Evolutionary conservation across 116 monocot genomes (phyloP).

Genomic region (Dioscorea cayenensis): DNA sequence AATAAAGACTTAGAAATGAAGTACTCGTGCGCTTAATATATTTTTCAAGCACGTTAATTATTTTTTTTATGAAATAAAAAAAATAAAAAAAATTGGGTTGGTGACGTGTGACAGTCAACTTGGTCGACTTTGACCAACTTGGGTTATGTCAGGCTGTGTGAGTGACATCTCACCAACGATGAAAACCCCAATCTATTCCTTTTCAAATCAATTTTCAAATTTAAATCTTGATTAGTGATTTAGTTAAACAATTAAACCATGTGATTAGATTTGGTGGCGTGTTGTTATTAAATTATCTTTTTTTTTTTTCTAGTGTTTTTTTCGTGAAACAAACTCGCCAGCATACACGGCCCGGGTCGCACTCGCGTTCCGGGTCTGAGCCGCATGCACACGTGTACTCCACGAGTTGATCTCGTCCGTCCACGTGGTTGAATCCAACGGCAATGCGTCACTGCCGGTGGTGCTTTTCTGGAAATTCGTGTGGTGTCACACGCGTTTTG

Average conservation of each 20-base stretch:
- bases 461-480: background rate
- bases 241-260: background rate
- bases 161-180: background rate
- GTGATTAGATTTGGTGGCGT: background rate
- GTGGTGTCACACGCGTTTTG: background rate
- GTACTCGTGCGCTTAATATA: constrained; percentile 1
- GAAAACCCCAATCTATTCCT: too few relatives aligned
- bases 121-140: background rate
- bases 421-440: background rate
- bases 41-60: background rate
- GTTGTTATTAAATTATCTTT: background rate
- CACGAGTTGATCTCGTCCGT: background rate
- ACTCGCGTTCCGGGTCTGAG: background rate
- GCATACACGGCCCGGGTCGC: background rate
- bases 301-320: too few relatives aligned
- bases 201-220: too few relatives aligned
- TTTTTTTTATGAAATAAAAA: background rate
- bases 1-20: background rate
- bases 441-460: background rate
- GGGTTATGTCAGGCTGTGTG: background rate
- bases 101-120: background rate
- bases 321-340: background rate
- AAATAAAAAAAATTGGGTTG: background rate
- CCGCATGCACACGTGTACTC: background rate
- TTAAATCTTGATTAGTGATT: too few relatives aligned